Evolutionary conservation across 129 eudicot genomes (phyloP).

Genomic region (Centella asiatica): DNA sequence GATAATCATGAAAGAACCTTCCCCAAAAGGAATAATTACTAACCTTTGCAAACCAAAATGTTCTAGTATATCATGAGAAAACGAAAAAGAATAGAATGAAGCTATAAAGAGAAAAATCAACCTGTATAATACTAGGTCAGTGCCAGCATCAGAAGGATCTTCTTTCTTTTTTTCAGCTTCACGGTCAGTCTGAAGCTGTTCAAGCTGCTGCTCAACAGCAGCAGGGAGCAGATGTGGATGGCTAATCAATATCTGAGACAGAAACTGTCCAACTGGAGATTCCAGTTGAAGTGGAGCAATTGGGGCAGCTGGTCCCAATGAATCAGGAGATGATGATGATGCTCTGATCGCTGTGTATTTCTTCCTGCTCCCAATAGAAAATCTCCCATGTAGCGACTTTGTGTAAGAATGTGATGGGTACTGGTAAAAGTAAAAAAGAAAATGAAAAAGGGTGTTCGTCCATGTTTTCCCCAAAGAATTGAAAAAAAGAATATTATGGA

Average conservation of each 20-base stretch:
- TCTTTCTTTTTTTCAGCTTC: conserved; percentile 73
- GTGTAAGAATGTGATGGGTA: conserved; percentile 19
- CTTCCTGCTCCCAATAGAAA: conserved; percentile 31
- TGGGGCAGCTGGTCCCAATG: conserved; percentile 41
- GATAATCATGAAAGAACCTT: background rate
- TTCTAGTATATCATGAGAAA: background rate
- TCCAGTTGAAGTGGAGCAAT: conserved; percentile 93
- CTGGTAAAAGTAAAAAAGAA: conserved; percentile 27
- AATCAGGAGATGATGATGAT: conserved; percentile 56
- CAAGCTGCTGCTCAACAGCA: conserved; percentile 96
- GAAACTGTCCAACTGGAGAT: conserved; percentile 91
- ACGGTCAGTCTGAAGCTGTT: conserved; percentile 77
- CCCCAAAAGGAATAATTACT: too few species aligned
- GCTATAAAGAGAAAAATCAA: background rate
- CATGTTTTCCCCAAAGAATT: background rate
- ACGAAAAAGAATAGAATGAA: background rate
- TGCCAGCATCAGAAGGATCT: conserved; percentile 61
- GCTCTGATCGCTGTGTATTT: conserved; percentile 49
- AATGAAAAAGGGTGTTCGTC: background rate
- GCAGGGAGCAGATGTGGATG: conserved; percentile 96
- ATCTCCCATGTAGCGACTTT: conserved; percentile 26
- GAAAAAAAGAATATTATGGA: too few species aligned
- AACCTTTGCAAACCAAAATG: too few species aligned
- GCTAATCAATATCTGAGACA: conserved; percentile 66
- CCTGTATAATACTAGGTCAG: conserved; percentile 87